Evolutionary conservation across 495 filamentous ascomycete genomes (phyloP), one percentile per base, ranked within the genome.

Genomic region (Usnea hakonensis): DNA sequence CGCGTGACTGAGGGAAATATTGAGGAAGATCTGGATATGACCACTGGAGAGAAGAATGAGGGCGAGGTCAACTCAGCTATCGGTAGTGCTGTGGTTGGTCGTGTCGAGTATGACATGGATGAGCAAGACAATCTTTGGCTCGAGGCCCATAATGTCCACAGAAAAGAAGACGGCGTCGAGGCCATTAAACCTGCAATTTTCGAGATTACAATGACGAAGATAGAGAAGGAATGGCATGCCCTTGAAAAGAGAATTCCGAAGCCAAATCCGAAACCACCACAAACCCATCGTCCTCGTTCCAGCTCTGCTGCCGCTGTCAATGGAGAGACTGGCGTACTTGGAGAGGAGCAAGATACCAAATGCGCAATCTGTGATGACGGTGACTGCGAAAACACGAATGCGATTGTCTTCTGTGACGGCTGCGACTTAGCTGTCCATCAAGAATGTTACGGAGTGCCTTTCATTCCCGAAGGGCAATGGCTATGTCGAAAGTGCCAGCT

Each of bases 61-160:
- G 84, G 81, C 13, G 87, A 91, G 36, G 70, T 75, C 7, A 82
- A 83, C 65, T 69, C 76, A 9, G 75, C 77, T 4, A 69, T 76
- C 32, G 75, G 73, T 43, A 68, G 72, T 16, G 63, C 73, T 17
- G 76, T 72, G 2, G 81, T 90, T 33, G 89, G 90, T 43, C 83
- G 90, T 37, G 94, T 97, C 44, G 94, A 99, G 68, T 99, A 99
- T 68, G 94, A 99, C 67, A 97, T 99, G 94, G 94, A 99, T 69
- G 94, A 97, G 73, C 94, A 99, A 70, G 94, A 99, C 71, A 91
- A 95, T 58, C 89, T 91, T 75, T 97, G 95, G 94, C 78, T 99
- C 30, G 88, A 95, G 60, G 83, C 83, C 46, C 84, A 90, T 65
- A 99, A 99, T 69, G 74, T 76, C 9, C 84, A 87, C 62, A 83